A percentile compares a stretch with the other conserved stretches of the same genome.
Evolutionary conservation across 2,329 filamentous ascomycete species (phyloP).

Genomic region (Trematosphaeria pertusa): DNA sequence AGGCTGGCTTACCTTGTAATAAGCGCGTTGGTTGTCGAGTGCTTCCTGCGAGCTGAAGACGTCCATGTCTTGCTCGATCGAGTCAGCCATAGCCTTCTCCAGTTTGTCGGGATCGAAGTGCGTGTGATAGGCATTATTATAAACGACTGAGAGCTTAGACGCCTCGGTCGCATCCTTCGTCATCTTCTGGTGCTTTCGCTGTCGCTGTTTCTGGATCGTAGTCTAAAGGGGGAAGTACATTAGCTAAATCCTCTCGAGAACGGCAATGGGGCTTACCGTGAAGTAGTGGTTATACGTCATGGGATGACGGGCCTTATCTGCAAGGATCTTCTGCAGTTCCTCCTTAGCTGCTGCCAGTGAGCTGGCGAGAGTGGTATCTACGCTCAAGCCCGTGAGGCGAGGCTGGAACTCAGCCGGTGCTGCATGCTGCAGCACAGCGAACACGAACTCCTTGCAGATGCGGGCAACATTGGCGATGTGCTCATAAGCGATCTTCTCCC

Average conservation of each 20-base stretch:
- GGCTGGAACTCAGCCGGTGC: slow-evolving; percentile 51
- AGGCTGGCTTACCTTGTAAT: slow-evolving; percentile 27
- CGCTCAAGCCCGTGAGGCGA: slow-evolving; percentile 45
- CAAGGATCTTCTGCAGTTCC: slow-evolving; percentile 56
- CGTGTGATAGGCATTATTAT: too few relatives aligned
- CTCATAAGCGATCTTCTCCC: slow-evolving; percentile 52
- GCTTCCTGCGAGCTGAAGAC: slow-evolving; percentile 38
- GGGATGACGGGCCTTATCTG: slow-evolving; percentile 56
- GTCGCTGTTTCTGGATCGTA: slow-evolving; percentile 29
- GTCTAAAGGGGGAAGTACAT: too few relatives aligned
- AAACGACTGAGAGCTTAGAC: too few relatives aligned
- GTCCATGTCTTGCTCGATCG: slow-evolving; percentile 39
- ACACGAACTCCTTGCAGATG: slow-evolving; percentile 45
- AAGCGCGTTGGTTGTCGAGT: slow-evolving; percentile 40
- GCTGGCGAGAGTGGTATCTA: slow-evolving; percentile 52
- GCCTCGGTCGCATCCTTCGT: neutral
- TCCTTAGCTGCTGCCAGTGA: slow-evolving; percentile 40
- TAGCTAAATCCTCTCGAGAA: too few relatives aligned
- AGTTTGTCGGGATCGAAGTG: slow-evolving; percentile 1
- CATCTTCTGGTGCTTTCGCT: slow-evolving; percentile 24
- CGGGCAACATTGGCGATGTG: slow-evolving; percentile 49
- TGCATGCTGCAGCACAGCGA: slow-evolving; percentile 42
- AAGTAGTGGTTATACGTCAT: slow-evolving; percentile 64
- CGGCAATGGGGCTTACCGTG: too few relatives aligned
- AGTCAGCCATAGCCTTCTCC: neutral